A percentile compares a stretch with the other conserved stretches of the same genome.
phyloP scores from a whole-genome alignment of 192 early-diverging fungal genomes.

The Entomortierella lignicola region DNA sequence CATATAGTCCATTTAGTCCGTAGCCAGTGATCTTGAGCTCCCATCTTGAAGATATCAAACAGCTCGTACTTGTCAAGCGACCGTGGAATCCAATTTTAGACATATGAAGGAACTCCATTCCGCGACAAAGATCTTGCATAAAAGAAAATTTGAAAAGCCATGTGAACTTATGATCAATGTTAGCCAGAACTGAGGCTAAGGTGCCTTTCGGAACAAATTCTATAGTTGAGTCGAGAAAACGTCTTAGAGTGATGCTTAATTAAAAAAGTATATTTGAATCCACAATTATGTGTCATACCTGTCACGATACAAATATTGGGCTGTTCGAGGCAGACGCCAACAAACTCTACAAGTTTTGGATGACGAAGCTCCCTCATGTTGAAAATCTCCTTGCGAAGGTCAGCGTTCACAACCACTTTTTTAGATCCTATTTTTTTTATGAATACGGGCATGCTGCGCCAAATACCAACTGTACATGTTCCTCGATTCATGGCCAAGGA shows the following conservation, averaged over 20 bases:
- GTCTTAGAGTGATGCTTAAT: no score
- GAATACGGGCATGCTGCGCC: constrained; percentile 52
- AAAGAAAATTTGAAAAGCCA: constrained; percentile 62
- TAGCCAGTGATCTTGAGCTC: constrained; percentile 60
- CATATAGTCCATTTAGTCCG: constrained; percentile 50
- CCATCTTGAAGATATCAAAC: constrained; percentile 57
- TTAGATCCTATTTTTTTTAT: constrained; percentile 51
- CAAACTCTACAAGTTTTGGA: constrained; percentile 56
- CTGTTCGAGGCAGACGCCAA: constrained; percentile 46
- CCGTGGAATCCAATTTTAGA: constrained; percentile 58
- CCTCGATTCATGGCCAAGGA: constrained; percentile 34
- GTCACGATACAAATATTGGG: constrained; percentile 56
- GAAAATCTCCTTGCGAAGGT: constrained; percentile 48
- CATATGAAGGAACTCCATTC: constrained; percentile 61
- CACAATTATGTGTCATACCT: constrained; percentile 25
- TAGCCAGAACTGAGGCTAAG: constrained; percentile 49
- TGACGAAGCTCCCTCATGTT: constrained; percentile 55
- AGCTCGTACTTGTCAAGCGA: constrained; percentile 52
- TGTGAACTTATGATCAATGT: constrained; percentile 54
- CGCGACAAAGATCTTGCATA: constrained; percentile 57
- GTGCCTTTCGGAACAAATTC: constrained; percentile 59
- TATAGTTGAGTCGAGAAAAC: constrained; percentile 1
- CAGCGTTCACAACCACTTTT: constrained; percentile 30
- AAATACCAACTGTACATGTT: constrained; percentile 35
- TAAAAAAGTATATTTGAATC: background rate